Percentiles rank a stretch among this genome's conserved stretches.
Conservation (phyloP, 495 filamentous ascomycete species). For the Penicillium paxilli region DNA sequence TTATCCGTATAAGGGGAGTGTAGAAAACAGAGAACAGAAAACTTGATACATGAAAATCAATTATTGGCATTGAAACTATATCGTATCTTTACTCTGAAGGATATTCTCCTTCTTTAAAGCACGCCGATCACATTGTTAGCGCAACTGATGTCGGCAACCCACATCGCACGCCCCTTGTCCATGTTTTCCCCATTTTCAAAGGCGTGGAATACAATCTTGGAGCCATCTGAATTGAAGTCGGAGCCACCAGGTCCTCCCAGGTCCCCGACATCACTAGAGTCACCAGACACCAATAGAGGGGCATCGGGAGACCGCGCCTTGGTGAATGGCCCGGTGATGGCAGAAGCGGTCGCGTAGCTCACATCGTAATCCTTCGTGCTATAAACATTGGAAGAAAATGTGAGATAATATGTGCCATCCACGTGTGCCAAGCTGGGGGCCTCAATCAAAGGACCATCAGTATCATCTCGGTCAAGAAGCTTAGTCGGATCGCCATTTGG, state of each 20-base stretch:
- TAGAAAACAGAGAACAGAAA: too few species aligned
- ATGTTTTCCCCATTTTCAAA: conserved; percentile 20
- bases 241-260: conserved; percentile 52
- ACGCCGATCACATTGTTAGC: conserved; percentile 11
- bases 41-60: too few species aligned
- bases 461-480: conserved; percentile 47
- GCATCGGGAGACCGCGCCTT: conserved; percentile 26
- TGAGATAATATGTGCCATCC: conserved; percentile 54
- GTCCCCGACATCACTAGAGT: conserved; percentile 27
- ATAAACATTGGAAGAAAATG: conserved; percentile 57
- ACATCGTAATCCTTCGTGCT: conserved; percentile 49
- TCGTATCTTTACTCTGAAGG: background rate
- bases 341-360: conserved; percentile 49
- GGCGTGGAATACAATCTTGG: conserved; percentile 49
- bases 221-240: conserved; percentile 34
- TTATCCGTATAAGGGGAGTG: too few species aligned
- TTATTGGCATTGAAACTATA: too few species aligned
- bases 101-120: background rate
- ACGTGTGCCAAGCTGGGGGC: conserved; percentile 51
- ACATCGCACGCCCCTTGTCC: conserved; percentile 20
- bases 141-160: conserved; percentile 10
- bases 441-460: conserved; percentile 57
- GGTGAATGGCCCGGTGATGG: conserved; percentile 45
- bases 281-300: conserved; percentile 42
- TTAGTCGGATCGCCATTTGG: conserved; percentile 39